Conservation (phyloP, 768 basidiomycete species). For the Trametes sanguinea region DNA sequence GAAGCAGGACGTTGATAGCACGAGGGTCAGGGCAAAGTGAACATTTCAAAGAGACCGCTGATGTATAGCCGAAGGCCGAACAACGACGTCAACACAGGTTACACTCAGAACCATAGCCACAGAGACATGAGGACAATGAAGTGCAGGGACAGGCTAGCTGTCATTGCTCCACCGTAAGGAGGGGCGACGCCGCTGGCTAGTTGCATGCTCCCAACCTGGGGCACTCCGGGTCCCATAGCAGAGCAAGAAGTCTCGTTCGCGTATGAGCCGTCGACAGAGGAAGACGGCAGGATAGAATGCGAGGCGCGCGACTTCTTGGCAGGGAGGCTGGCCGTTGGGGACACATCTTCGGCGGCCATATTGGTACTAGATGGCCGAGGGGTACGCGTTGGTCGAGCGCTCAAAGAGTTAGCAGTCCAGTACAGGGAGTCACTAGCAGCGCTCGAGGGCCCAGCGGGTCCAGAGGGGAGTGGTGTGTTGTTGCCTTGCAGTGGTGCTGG, state of each 20-base stretch:
- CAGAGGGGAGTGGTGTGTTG: not conserved
- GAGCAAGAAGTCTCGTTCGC: slow-evolving; percentile 1
- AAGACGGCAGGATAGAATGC: not conserved
- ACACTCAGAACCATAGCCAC: not conserved
- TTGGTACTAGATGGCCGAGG: not conserved
- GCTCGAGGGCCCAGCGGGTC: not conserved
- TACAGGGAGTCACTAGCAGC: not conserved
- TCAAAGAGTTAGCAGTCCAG: not conserved
- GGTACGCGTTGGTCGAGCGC: not conserved
- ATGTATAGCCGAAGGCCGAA: too few species aligned
- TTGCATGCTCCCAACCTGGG: slow-evolving; percentile 9
- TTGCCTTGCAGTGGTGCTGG: not conserved
- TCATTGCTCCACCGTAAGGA: not conserved
- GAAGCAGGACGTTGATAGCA: too few species aligned
- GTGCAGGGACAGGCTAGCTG: not conserved
- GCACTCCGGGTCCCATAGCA: slow-evolving; percentile 6
- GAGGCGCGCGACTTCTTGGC: slow-evolving; percentile 4
- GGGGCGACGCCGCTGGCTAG: slow-evolving; percentile 8
- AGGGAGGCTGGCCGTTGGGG: slow-evolving; percentile 22
- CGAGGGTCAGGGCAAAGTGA: too few species aligned
- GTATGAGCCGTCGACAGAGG: not conserved
- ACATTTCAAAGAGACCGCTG: too few species aligned
- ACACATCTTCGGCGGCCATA: not conserved
- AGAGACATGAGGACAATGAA: slow-evolving; percentile 6
- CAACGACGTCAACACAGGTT: too few species aligned